These are phyloP conservation scores for Lecanosticta acicola DNA, from an alignment of 2,329 filamentous ascomycete genomes.

Conservation along the genomic window DNA sequence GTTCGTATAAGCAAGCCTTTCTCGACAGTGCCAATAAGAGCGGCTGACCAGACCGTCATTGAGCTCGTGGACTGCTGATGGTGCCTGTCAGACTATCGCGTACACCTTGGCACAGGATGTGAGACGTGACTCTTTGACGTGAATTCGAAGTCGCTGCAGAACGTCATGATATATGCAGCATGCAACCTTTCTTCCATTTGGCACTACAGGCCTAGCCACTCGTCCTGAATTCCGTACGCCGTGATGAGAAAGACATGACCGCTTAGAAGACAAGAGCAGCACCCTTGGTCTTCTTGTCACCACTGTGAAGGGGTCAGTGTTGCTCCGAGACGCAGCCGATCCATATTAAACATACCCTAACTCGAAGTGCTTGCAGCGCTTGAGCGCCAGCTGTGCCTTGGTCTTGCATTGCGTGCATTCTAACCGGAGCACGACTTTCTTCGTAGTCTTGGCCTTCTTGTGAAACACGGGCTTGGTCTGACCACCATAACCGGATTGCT, in stretches of 20 bases:
- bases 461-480: conserved; percentile 99
- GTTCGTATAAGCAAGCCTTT: conserved; percentile 13
- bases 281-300: conserved; percentile 99
- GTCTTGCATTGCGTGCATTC: conserved; percentile 98
- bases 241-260: conserved; percentile 35
- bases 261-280: conserved; percentile 98
- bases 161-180: conserved; percentile 8
- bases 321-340: not conserved
- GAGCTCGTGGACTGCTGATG: not conserved
- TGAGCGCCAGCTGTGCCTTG: conserved; percentile 94
- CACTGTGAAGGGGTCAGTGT: conserved; percentile 53
- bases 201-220: conserved; percentile 21
- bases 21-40: conserved; percentile 14
- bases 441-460: conserved; percentile 99
- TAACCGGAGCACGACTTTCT: conserved; percentile 98
- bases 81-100: too few relatives aligned
- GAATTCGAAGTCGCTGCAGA: not conserved
- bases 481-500: conserved; percentile 99
- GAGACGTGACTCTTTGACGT: too few relatives aligned
- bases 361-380: conserved; percentile 99
- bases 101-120: too few relatives aligned
- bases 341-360: conserved; percentile 66
- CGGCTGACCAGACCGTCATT: not conserved
- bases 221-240: conserved; percentile 24
- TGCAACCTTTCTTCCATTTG: conserved; percentile 16